Evolutionary conservation across 2,329 filamentous ascomycete genomes (phyloP).

Genomic region (Amauroascus verrucosus): DNA sequence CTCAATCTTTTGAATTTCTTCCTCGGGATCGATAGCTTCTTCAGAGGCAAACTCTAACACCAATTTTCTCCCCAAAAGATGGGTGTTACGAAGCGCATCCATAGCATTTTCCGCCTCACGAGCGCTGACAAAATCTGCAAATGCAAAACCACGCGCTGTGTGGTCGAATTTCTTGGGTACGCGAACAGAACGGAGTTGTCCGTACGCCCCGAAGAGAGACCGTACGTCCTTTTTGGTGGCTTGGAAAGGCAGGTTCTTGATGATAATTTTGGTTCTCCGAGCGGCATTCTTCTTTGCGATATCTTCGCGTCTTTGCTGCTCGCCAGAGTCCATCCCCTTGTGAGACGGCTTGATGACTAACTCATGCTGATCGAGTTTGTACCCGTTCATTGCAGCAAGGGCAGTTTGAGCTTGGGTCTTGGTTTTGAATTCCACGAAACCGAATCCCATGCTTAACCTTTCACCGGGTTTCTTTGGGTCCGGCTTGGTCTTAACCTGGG

Average conservation of each 20-base stretch:
- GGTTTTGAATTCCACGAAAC: slow-evolving; percentile 79
- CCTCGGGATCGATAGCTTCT: slow-evolving; percentile 82
- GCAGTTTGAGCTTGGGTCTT: slow-evolving; percentile 71
- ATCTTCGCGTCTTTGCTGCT: slow-evolving; percentile 56
- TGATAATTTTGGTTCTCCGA: slow-evolving; percentile 80
- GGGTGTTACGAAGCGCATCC: slow-evolving; percentile 81
- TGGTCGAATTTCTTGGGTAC: slow-evolving; percentile 92
- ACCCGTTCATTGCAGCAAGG: slow-evolving; percentile 74
- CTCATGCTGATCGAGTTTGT: slow-evolving; percentile 76
- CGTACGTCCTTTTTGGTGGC: slow-evolving; percentile 86
- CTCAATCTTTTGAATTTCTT: slow-evolving; percentile 94
- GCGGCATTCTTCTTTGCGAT: slow-evolving; percentile 67
- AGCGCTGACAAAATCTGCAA: slow-evolving; percentile 87
- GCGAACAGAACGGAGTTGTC: slow-evolving; percentile 81
- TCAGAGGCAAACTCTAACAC: slow-evolving; percentile 86
- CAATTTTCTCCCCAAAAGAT: slow-evolving; percentile 78
- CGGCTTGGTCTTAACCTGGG: slow-evolving; percentile 81
- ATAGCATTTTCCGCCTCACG: slow-evolving; percentile 86
- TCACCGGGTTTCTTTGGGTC: slow-evolving; percentile 86
- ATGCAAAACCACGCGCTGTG: slow-evolving; percentile 83
- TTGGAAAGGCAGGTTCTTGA: slow-evolving; percentile 98
- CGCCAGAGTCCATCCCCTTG: slow-evolving; percentile 43
- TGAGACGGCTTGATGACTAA: slow-evolving; percentile 79
- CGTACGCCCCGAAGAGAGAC: slow-evolving; percentile 76
- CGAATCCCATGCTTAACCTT: slow-evolving; percentile 91